Evolutionary conservation across 805 yeast species (phyloP).

Genomic region (Myxozyma mucilagina): DNA sequence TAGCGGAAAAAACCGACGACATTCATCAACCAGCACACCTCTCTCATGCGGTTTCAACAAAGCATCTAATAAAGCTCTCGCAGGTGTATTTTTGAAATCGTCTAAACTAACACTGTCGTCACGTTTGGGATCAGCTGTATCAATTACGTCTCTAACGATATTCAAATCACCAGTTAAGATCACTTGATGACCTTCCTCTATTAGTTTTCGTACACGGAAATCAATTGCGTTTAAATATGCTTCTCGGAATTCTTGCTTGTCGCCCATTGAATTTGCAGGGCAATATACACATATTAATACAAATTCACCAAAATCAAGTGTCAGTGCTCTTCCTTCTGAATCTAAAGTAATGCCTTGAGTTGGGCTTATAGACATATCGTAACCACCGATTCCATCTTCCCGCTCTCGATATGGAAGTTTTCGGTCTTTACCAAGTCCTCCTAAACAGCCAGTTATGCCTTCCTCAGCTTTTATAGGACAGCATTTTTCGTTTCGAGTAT

Average conservation of each 20-base stretch:
- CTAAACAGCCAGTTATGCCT: conserved; percentile 76
- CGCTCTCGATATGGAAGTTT: conserved; percentile 37
- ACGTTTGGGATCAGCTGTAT: conserved; percentile 69
- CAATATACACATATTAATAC: conserved; percentile 67
- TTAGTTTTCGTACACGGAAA: conserved; percentile 58
- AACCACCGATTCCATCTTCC: conserved; percentile 27
- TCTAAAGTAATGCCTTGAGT: conserved; percentile 56
- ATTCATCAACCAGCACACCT: conserved; percentile 28
- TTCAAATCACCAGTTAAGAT: conserved; percentile 88
- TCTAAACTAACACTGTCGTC: conserved; percentile 36
- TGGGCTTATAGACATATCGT: conserved; percentile 34
- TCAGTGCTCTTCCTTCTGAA: conserved; percentile 78
- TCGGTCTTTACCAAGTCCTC: conserved; percentile 27
- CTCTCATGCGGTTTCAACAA: conserved; percentile 20
- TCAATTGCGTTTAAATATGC: conserved; percentile 61
- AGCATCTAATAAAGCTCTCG: conserved; percentile 22
- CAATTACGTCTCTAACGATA: conserved; percentile 75
- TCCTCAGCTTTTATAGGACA: conserved; percentile 65
- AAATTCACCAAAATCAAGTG: conserved; percentile 59
- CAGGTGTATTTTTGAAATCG: conserved; percentile 29
- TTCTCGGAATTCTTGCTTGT: conserved; percentile 54
- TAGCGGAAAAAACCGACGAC: conserved; percentile 55
- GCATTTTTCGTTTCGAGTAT: conserved; percentile 53
- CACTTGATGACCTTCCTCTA: conserved; percentile 62
- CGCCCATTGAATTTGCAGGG: conserved; percentile 87